Percentiles rank a stretch among this genome's conserved stretches.
Evolutionary conservation across 805 yeast genomes (phyloP).

Genomic region (Yamadazyma sp.): DNA sequence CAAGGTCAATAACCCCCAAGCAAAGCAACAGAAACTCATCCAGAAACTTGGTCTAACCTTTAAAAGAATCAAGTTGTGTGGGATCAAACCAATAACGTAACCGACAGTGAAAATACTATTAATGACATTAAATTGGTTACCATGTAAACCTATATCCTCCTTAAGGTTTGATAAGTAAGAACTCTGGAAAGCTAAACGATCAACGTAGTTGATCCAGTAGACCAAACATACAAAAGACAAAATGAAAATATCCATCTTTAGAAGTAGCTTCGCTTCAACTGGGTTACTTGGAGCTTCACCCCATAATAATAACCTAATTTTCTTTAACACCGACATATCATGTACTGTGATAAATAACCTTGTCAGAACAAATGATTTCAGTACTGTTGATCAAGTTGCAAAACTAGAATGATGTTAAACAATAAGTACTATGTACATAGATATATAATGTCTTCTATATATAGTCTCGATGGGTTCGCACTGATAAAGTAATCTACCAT

Average conservation of each 20-base stretch:
- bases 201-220: constrained; percentile 54
- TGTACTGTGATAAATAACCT: background rate
- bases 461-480: no score
- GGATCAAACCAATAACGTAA: constrained; percentile 58
- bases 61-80: constrained; percentile 50
- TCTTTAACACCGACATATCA: background rate
- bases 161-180: constrained; percentile 71
- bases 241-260: constrained; percentile 41
- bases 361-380: background rate
- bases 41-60: constrained; percentile 52
- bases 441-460: no score
- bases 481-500: background rate
- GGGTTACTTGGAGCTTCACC: constrained; percentile 30
- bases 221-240: constrained; percentile 39
- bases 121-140: constrained; percentile 49
- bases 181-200: constrained; percentile 32
- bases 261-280: constrained; percentile 26
- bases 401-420: background rate
- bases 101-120: constrained; percentile 62
- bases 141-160: constrained; percentile 47
- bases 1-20: constrained; percentile 57
- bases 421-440: background rate
- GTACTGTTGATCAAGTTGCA: background rate
- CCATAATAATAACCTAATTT: constrained; percentile 22
- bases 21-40: constrained; percentile 50